phyloP scores from a whole-genome alignment of 345 rosid species.

The Aurinia saxatilis region DNA sequence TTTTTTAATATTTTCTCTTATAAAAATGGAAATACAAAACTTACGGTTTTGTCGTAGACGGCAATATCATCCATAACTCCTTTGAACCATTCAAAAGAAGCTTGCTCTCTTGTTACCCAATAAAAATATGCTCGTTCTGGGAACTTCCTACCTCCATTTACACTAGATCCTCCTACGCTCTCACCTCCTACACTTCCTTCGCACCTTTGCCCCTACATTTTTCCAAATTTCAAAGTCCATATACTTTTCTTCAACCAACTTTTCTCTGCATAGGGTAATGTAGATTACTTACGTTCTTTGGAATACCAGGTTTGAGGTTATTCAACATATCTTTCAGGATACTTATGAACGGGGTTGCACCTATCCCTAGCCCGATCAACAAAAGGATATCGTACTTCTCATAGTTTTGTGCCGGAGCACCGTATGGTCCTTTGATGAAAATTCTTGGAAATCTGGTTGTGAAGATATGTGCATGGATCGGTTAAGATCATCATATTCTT shows the following conservation, averaged over 20 bases:
- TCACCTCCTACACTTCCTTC: conserved; percentile 15
- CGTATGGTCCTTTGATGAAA: conserved; percentile 77
- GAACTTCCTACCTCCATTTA: conserved; percentile 28
- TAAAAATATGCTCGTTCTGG: conserved; percentile 93
- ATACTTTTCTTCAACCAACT: not conserved
- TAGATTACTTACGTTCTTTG: conserved; percentile 22
- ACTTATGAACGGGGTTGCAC: conserved; percentile 95
- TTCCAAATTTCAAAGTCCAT: not conserved
- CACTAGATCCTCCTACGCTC: conserved; percentile 12
- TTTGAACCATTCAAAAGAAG: conserved; percentile 95
- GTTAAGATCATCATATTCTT: not conserved
- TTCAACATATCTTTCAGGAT: conserved; percentile 74
- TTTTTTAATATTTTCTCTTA: no score
- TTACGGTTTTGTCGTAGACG: conserved; percentile 56
- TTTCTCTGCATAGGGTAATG: not conserved
- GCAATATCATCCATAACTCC: conserved; percentile 98
- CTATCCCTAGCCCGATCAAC: conserved; percentile 84
- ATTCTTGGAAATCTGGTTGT: conserved; percentile 62
- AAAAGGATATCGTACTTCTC: conserved; percentile 64
- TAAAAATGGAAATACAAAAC: conserved; percentile 3
- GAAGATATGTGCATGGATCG: not conserved
- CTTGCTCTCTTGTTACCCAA: conserved; percentile 96
- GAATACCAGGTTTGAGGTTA: conserved; percentile 38
- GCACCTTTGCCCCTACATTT: conserved; percentile 18
- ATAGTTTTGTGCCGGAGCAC: conserved; percentile 92